Evolutionary conservation across 129 eudicot species (phyloP), one percentile per base, ranked within the genome.

Genomic region (Oenanthe sinensis): DNA sequence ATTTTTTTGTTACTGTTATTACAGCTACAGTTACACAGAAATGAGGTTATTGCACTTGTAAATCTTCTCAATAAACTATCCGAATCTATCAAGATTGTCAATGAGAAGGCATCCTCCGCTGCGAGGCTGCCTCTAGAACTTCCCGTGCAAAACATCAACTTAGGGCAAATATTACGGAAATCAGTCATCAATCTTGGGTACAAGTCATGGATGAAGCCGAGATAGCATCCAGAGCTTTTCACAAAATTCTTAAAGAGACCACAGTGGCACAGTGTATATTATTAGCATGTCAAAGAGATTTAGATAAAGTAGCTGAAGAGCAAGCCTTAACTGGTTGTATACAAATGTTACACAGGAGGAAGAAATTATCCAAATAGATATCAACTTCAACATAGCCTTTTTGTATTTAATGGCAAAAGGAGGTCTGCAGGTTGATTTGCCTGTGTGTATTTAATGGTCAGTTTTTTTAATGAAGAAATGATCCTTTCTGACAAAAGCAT

Each of bases 41-140:
- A 95, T 81, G 97, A 91, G 85, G 98, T 91, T 85, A 95, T 91
- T 79, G 98, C 98, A n/a, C 79, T 95, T 71, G 60, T 95, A 52
- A 95, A 95, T 84, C 82, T 95, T 71, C 96, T 95, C 24, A 85
- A 90, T 79, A 91, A 92, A 79, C 91, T 95, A 39, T 95, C 98
- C 10, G 96, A 95, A 63, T 95, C 98, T 50, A 83, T 95, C 75
- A 88, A 87, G 70, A 81, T 81, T 71, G 94, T 91, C 39, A 80
- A 81, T 36, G 89, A 89, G 68, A 85, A 79, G 82, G 85, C 85
- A 9, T 87, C 97, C 63, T 77, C 85, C 7, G 81, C 77, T 36
- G 88, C 85, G 77, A 84, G 75, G 42, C 78, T 81, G 62, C 73
- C 79, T 77, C 76, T 77, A 54, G 86, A 80, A 82, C 82, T 73